Evolutionary conservation across 495 filamentous ascomycete species (phyloP).

Genomic region (Collariella sp.): DNA sequence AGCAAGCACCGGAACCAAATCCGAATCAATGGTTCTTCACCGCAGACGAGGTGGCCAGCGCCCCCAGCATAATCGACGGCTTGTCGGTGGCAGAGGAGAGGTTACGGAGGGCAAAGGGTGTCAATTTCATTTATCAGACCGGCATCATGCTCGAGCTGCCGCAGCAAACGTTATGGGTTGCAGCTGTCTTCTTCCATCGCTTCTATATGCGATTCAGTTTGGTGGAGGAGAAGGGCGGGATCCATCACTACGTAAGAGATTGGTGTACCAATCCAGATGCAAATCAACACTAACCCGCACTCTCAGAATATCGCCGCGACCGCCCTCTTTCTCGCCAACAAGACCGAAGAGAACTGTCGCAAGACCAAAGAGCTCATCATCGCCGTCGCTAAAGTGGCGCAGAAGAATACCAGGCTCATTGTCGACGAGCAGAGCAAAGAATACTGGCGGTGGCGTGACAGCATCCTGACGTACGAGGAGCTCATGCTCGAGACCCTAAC

Average conservation of each 20-base stretch:
- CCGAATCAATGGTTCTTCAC: constrained; percentile 81
- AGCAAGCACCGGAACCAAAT: constrained; percentile 21
- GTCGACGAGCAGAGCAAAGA: constrained; percentile 95
- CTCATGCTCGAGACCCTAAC: constrained; percentile 82
- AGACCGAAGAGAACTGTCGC: constrained; percentile 91
- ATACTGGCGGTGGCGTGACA: constrained; percentile 94
- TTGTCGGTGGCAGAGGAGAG: constrained; percentile 66
- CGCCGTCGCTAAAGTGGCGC: constrained; percentile 85
- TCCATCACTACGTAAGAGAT: constrained; percentile 71
- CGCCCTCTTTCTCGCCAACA: constrained; percentile 85
- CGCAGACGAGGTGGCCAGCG: constrained; percentile 66
- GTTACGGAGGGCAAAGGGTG: constrained; percentile 72
- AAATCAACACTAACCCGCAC: background rate
- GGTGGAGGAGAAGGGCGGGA: constrained; percentile 56
- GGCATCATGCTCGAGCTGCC: constrained; percentile 89
- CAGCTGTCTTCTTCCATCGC: constrained; percentile 87
- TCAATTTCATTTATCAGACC: constrained; percentile 92
- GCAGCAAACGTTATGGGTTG: constrained; percentile 82
- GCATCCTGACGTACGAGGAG: constrained; percentile 84
- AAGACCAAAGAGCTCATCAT: constrained; percentile 90
- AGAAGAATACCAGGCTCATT: constrained; percentile 76
- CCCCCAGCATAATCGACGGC: constrained; percentile 79
- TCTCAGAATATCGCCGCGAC: constrained; percentile 71
- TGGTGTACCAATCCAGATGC: background rate
- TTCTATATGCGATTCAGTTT: constrained; percentile 87